A percentile compares a stretch with the other conserved stretches of the same genome.
Evolutionary conservation across 1,284 basidiomycete genomes (phyloP).

Genomic region (Cryptococcus sp.): DNA sequence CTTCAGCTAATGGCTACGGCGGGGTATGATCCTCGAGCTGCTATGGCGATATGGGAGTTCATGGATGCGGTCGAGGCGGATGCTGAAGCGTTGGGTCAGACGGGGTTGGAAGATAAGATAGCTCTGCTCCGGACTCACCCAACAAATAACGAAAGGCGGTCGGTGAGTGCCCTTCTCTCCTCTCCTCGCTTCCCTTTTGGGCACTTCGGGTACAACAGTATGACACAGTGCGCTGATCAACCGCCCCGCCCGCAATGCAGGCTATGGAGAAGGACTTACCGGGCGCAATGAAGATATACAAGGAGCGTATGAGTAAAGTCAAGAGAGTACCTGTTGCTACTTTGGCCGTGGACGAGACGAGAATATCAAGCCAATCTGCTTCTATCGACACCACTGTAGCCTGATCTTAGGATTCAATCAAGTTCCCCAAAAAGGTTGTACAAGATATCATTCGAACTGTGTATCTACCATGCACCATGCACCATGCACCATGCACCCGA

Average conservation of each 20-base stretch:
- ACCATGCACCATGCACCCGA: no score
- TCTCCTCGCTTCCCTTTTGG: background rate
- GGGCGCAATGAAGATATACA: slow-evolving; percentile 51
- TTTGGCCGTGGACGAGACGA: background rate
- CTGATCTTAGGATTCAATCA: no score
- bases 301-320: slow-evolving; percentile 17
- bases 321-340: background rate
- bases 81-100: slow-evolving; percentile 41
- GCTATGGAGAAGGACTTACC: slow-evolving; percentile 51
- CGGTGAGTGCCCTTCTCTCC: slow-evolving; percentile 1
- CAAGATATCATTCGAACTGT: no score
- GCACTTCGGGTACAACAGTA: background rate
- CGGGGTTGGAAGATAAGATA: slow-evolving; percentile 46
- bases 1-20: slow-evolving; percentile 55
- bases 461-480: no score
- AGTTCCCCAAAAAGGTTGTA: no score
- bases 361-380: background rate
- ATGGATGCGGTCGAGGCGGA: slow-evolving; percentile 57
- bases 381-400: no score
- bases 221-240: background rate
- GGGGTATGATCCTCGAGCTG: slow-evolving; percentile 57
- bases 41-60: slow-evolving; percentile 57
- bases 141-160: slow-evolving; percentile 53
- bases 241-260: slow-evolving; percentile 11
- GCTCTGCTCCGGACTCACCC: slow-evolving; percentile 58